Base-by-base conservation (phyloP, 75 land plant species). In the Cunninghamia lanceolata region DNA sequence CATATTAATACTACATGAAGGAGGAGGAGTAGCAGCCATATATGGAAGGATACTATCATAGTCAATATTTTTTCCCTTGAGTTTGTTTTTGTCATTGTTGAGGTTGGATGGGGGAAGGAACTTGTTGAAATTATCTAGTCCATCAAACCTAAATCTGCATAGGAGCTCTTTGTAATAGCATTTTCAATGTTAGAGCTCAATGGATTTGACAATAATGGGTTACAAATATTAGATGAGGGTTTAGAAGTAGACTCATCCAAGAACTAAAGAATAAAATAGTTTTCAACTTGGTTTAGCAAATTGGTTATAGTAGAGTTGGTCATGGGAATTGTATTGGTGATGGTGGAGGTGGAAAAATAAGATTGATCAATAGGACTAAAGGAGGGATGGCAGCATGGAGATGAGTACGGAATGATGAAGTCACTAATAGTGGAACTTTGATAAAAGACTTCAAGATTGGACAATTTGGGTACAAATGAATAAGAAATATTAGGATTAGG, bases 81-180 rank as follows among this genome's bases (percentile, higher is more conserved):
- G n/a, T n/a, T n/a, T n/a, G 84, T 46, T 47, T 35, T 17, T 34
- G 54, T 47, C 4, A 25, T 50, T 9, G 9, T 30, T 25, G 34
- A 54, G 56, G 38, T 30, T 16, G 35, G 56, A 14, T n/a, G 56
- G 28, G 38, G 89, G 89, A 30, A 88, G 38, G 45, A 85, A 92
- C 82, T 86, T 83, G 43, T 85, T 66, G 46, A n/a, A n/a, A 92
- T 85, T n/a, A 90, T 85, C 74, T 90, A 86, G 36, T 92, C 84
- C 77, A 92, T 32, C 40, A 92, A 34, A 15, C 93, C 93, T 16
- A 91, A 92, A 80, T 85, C 85, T 2, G 82, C 78, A 66, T 85
- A 85, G 83, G 88, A 90, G 4, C 81, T 87, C 45, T 34, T 47
- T 16, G 39, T 71, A 15, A 17, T 68, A 4, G 43, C 56, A 84